Percentiles rank a stretch among this genome's conserved stretches.
Evolutionary conservation across 176 grass and related monocot species (phyloP).

Genomic region (Dactylis glomerata): DNA sequence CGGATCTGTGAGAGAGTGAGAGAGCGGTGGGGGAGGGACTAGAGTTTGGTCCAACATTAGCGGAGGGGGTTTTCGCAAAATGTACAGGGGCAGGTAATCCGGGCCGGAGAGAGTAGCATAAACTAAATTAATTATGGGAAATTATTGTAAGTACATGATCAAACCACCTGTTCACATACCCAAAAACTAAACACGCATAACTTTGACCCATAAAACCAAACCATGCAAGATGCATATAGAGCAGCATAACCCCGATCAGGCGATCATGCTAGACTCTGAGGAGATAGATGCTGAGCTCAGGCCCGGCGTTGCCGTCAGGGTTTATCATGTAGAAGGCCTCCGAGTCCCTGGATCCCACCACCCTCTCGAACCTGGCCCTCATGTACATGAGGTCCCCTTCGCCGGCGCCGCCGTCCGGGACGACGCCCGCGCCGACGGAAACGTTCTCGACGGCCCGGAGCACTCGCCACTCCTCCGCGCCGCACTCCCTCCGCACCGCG

Average conservation of each 20-base stretch:
- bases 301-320: constrained; percentile 55
- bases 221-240: neutral
- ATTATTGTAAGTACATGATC: neutral
- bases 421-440: constrained; percentile 71
- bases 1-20: no score
- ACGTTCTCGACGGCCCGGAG: constrained; percentile 58
- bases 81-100: no score
- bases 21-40: no score
- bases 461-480: constrained; percentile 48
- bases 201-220: neutral
- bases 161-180: neutral
- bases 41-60: no score
- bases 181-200: neutral
- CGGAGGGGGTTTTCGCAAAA: no score
- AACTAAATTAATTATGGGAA: neutral
- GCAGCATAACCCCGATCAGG: neutral
- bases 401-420: constrained; percentile 24
- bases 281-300: constrained; percentile 80
- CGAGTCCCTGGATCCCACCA: constrained; percentile 70
- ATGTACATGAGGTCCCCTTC: constrained; percentile 86
- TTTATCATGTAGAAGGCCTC: constrained; percentile 90
- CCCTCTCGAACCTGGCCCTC: constrained; percentile 80
- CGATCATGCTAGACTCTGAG: constrained; percentile 43
- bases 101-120: no score
- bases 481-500: constrained; percentile 60